Conservation (phyloP, 805 yeast genomes). For the Myxozyma mucilagina region DNA sequence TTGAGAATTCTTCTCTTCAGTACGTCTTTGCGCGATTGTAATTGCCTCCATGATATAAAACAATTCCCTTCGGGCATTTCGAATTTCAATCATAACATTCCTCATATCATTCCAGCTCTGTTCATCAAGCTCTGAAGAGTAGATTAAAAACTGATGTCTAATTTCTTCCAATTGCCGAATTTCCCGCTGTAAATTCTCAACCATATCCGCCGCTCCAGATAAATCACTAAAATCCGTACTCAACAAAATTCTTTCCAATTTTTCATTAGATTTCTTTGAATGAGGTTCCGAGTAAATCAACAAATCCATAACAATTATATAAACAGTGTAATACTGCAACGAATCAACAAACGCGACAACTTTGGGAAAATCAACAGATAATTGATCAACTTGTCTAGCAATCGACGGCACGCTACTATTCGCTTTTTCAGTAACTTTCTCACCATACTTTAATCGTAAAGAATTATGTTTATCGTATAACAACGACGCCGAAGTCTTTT, state of each 20-base stretch:
- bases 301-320: slow-evolving; percentile 60
- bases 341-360: slow-evolving; percentile 71
- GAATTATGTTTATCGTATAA: slow-evolving; percentile 57
- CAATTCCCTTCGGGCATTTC: slow-evolving; percentile 43
- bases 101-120: slow-evolving; percentile 32
- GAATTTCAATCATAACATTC: slow-evolving; percentile 21
- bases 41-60: slow-evolving; percentile 50
- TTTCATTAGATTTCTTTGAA: slow-evolving; percentile 55
- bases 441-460: slow-evolving; percentile 43
- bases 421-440: slow-evolving; percentile 24
- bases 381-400: slow-evolving; percentile 44
- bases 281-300: slow-evolving; percentile 75
- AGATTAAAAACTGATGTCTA: slow-evolving; percentile 50
- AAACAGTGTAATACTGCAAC: slow-evolving; percentile 66
- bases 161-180: slow-evolving; percentile 46
- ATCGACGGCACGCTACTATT: slow-evolving; percentile 16
- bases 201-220: slow-evolving; percentile 49
- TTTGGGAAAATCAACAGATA: slow-evolving; percentile 68
- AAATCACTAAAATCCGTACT: slow-evolving; percentile 70
- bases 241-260: slow-evolving; percentile 63
- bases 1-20: slow-evolving; percentile 35
- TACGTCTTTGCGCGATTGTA: slow-evolving; percentile 41
- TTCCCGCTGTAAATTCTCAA: slow-evolving; percentile 53
- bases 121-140: slow-evolving; percentile 47
- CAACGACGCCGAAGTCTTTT: slow-evolving; percentile 62